Percentiles rank a stretch among this genome's conserved stretches.
Conservation (phyloP, 2,329 filamentous ascomycete genomes). For the Fusarium sp. region DNA sequence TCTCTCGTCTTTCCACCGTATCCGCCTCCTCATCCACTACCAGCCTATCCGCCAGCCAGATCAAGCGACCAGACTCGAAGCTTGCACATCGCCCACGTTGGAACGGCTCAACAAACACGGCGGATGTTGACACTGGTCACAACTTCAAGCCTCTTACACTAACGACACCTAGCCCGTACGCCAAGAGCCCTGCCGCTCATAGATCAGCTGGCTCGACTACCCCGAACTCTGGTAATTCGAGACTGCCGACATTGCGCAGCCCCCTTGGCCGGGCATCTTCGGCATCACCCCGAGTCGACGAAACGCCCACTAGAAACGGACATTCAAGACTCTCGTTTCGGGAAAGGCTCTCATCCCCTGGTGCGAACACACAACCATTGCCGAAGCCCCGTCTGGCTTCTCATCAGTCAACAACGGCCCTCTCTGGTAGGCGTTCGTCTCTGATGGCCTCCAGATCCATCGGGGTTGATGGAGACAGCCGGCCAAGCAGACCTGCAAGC, state of each 20-base stretch:
- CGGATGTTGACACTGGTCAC: conserved; percentile 74
- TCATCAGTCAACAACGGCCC: conserved; percentile 59
- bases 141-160: conserved; percentile 73
- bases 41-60: conserved; percentile 54
- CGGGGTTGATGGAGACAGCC: conserved; percentile 48
- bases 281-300: conserved; percentile 61
- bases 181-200: conserved; percentile 59
- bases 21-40: conserved; percentile 63
- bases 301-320: conserved; percentile 60
- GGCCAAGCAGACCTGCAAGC: conserved; percentile 64
- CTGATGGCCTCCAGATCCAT: conserved; percentile 62
- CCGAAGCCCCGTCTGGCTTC: conserved; percentile 59
- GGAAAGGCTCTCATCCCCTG: conserved; percentile 64
- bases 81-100: conserved; percentile 75
- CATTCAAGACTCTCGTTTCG: conserved; percentile 65
- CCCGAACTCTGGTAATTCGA: conserved; percentile 59
- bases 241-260: conserved; percentile 63
- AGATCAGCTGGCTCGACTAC: conserved; percentile 60
- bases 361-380: conserved; percentile 61
- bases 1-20: conserved; percentile 61
- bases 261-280: conserved; percentile 61
- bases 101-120: conserved; percentile 76
- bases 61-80: conserved; percentile 61
- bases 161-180: conserved; percentile 70
- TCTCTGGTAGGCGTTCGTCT: conserved; percentile 65